Evolutionary conservation across 805 yeast genomes (phyloP).

Genomic region (Metschnikowia cubensis): DNA sequence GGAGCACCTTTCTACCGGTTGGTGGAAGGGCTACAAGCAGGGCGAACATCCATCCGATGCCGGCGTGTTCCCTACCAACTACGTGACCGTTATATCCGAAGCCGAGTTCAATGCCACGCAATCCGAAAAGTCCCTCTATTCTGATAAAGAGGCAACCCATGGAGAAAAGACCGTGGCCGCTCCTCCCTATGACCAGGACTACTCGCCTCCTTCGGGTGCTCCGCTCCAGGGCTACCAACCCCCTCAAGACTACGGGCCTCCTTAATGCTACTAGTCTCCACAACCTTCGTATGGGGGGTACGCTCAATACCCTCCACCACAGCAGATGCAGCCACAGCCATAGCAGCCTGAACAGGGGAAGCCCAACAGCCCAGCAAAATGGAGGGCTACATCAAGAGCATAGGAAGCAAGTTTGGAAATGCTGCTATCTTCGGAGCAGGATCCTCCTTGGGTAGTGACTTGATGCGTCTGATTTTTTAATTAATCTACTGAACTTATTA

Average conservation of each 20-base stretch:
- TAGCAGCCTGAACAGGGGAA: conserved; percentile 19
- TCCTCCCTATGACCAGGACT: conserved; percentile 2
- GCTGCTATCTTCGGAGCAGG: conserved; percentile 98
- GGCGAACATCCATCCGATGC: conserved; percentile 39
- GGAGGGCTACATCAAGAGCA: conserved; percentile 44
- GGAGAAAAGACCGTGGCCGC: not conserved
- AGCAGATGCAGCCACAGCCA: conserved; percentile 14
- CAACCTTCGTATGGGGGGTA: conserved; percentile 34
- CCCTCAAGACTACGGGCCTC: conserved; percentile 3
- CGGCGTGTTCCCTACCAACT: conserved; percentile 90
- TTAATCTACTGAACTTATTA: not conserved
- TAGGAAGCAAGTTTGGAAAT: conserved; percentile 79
- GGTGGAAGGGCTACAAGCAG: conserved; percentile 77
- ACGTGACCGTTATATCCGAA: conserved; percentile 50
- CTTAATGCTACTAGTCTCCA: conserved; percentile 15
- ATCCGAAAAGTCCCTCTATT: conserved; percentile 16
- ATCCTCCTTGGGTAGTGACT: conserved; percentile 83
- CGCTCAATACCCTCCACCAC: conserved; percentile 38
- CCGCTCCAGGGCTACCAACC: conserved; percentile 3
- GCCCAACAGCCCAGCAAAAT: conserved; percentile 17
- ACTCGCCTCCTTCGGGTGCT: not conserved
- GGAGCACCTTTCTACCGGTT: conserved; percentile 75
- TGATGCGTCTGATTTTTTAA: conserved; percentile 69
- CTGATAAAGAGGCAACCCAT: not conserved
- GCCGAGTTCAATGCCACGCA: conserved; percentile 27